Base-by-base conservation (phyloP, 768 basidiomycete genomes). In the Boletus rubroflammeus region DNA sequence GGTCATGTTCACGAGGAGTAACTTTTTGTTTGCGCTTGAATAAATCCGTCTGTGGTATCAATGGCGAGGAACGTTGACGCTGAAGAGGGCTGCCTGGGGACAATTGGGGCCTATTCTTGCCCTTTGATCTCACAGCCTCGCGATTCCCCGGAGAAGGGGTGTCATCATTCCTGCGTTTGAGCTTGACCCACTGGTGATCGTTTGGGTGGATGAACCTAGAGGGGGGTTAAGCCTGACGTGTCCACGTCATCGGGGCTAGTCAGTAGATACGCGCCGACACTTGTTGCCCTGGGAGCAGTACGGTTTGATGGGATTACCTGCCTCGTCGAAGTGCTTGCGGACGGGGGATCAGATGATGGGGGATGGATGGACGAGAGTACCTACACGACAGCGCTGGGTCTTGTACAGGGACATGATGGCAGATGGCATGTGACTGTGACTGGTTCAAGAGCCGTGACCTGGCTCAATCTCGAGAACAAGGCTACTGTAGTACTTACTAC, bases 121-220 rank as follows among this genome's bases (percentile, higher is more conserved):
- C 56, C 47, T 62, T 70, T 42, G 60, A 51, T 53, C 60, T 68
- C 23, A 38, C 43, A 19, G 45, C 14, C 34, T 69, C 68, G 32
- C 58, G 60, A 48, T 50, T 40, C 54, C 62, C 59, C n/a, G 68
- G 57, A 21, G 64, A 60, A 23, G 60, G 53, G n/a, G 55, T 46
- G 14, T 47, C 51, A 6, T 58, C 50, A n/a, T 39, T 54, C 34
- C 61, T 60, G 25, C 55, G 67, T 25, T 47, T 69, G 21, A 59
- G 53, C 43, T 58, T 64, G 23, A 50, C 36, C 75, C 80, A 81
- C 43, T 77, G 72, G 31, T 70, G 54, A 62, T 82, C 81, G 43
- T 62, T 68, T 29, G 81, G 81, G 56, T 82, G 81, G 35, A 81
- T 72, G 57, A 79, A 82, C 28, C 81, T 74, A 55, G 50, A 57